Conservation (phyloP, 202 grass and related monocot genomes). For the Saccharum hybrid region DNA sequence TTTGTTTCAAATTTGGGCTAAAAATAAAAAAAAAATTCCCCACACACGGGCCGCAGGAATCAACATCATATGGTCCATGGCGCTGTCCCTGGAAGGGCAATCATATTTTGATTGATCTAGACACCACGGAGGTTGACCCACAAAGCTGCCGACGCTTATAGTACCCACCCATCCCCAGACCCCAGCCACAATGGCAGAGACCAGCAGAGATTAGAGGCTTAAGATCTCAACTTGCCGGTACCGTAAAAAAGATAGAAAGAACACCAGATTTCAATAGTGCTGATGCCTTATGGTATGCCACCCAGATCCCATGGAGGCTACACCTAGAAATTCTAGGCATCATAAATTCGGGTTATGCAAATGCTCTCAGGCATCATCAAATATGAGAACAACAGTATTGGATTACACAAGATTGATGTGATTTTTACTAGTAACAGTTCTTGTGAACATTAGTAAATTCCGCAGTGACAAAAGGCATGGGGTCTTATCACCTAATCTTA, state of each 20-base stretch:
- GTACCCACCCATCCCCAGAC: not conserved
- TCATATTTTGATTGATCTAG: constrained; percentile 27
- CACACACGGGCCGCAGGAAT: not conserved
- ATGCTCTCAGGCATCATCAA: not conserved
- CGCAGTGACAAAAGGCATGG: not conserved
- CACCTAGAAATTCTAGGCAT: not conserved
- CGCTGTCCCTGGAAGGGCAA: constrained; percentile 25
- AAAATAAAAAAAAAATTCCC: too few relatives aligned
- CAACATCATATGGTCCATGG: constrained; percentile 35
- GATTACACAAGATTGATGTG: not conserved
- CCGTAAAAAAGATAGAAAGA: not conserved
- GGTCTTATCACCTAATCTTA: too few relatives aligned
- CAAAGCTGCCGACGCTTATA: constrained; percentile 24
- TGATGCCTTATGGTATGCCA: not conserved
- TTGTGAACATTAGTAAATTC: not conserved
- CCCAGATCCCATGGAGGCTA: not conserved
- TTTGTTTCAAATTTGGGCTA: too few relatives aligned
- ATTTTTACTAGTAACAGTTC: not conserved
- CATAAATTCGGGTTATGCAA: not conserved
- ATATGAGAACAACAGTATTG: not conserved
- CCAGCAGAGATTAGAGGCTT: not conserved
- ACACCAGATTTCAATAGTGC: not conserved
- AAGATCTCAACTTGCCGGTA: not conserved
- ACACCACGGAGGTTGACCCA: constrained; percentile 35
- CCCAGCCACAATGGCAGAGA: not conserved